Evolutionary conservation across 495 filamentous ascomycete genomes (phyloP), one percentile per base, ranked within the genome.

Genomic region (Beverwykella pulmonaria): DNA sequence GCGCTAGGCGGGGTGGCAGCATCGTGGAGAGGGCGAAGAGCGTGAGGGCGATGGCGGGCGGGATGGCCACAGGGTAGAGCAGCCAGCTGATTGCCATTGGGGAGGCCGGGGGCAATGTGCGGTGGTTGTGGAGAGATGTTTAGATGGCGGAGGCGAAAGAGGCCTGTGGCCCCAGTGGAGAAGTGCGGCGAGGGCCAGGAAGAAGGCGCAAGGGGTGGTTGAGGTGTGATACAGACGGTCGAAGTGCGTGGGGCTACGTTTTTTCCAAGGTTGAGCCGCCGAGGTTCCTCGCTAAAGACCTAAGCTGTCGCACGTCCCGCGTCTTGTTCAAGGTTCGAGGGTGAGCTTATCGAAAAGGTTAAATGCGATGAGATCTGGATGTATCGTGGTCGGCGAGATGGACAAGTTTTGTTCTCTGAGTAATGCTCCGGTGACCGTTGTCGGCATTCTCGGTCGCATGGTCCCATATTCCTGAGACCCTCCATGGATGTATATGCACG

Each of bases 21-120:
- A 62, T 22, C 19, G 15, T 30, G 36, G 71, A 65, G 36, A 73
- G 27, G 55, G 39, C 39, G 64, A 29, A 61, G 26, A 73, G 62
- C 23, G 61, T 17, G 27, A 68, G 25, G 53, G 87, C 72, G 59
- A 84, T 78, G 47, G 79, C 69, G 19, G 81, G 80, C 47, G 90
- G 75, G 68, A 85, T 79, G 69, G 81, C 80, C 76, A 71, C 32
- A 60, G 53, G 20, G 68, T 65, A 68, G 63, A 69, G 39, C 25
- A 66, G 63, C 61, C 61, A 63, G 66, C 36, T 22, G 64, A 71
- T 71, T 49, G 61, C 39, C n/a, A n/a, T n/a, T n/a, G n/a, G n/a
- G 30, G 54, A 67, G 23, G 53, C 44, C 39, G 46, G 62, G 46
- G 41, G 59, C 15, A 44, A 0, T 22, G 57, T 59, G 46, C 32